Conservation (phyloP, 371 early-diverging fungal genomes). For the Phascolomyces articulosus region DNA sequence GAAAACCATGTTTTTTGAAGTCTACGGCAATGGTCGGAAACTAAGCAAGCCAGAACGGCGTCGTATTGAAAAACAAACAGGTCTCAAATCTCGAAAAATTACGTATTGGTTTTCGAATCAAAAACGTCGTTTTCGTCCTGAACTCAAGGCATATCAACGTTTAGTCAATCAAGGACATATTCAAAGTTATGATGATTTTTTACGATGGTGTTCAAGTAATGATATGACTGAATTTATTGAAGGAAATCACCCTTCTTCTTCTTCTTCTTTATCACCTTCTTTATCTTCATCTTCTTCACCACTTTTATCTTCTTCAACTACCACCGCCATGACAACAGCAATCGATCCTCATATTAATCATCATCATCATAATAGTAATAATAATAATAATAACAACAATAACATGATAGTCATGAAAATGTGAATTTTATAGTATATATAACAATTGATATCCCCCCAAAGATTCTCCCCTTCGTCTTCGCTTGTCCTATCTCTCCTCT, state of each 20-base stretch:
- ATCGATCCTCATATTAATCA: too few species aligned
- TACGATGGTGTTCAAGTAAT: slow-evolving; percentile 18
- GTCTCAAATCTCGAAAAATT: slow-evolving; percentile 39
- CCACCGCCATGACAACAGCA: too few species aligned
- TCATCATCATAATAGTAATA: too few species aligned
- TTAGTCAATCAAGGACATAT: slow-evolving; percentile 5
- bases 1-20: slow-evolving; percentile 16
- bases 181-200: slow-evolving; percentile 28
- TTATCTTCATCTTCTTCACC: too few species aligned
- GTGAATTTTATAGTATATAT: too few species aligned
- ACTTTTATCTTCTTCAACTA: too few species aligned
- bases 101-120: slow-evolving; percentile 55
- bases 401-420: too few species aligned
- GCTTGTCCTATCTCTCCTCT: too few species aligned
- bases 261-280: too few species aligned
- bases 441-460: too few species aligned
- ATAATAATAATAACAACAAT: too few species aligned
- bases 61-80: slow-evolving; percentile 30
- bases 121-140: slow-evolving; percentile 27
- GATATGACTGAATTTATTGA: not conserved
- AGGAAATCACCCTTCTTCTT: not conserved
- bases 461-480: too few species aligned
- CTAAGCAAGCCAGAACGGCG: slow-evolving; percentile 33
- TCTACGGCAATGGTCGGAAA: slow-evolving; percentile 18
- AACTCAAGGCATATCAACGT: slow-evolving; percentile 9